These are phyloP conservation scores for Malassezia arunalokei DNA, from an alignment of 1,284 basidiomycete species.

Conservation along the genomic window DNA sequence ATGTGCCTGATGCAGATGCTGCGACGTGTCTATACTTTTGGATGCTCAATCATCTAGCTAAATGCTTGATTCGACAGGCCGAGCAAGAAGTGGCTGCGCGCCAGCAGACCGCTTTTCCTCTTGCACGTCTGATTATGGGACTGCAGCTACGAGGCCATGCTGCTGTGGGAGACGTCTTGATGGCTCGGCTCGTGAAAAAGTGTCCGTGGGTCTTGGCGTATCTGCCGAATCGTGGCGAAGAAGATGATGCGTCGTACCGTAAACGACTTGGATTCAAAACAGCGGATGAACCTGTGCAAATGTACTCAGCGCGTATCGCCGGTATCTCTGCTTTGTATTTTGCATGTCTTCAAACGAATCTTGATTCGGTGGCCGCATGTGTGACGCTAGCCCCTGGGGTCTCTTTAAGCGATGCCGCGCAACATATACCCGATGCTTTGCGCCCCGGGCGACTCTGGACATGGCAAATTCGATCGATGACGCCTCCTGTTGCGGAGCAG, in stretches of 20 bases:
- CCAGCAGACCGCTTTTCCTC: conserved; percentile 67
- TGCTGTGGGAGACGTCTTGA: conserved; percentile 63
- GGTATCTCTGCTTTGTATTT: conserved; percentile 83
- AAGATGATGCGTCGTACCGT: conserved; percentile 52
- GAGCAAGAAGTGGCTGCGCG: conserved; percentile 87
- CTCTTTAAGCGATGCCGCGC: background rate
- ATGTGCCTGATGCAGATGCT: conserved; percentile 40
- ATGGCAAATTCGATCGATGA: conserved; percentile 33
- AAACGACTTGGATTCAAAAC: conserved; percentile 61
- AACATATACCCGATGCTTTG: conserved; percentile 19
- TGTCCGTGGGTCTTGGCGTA: conserved; percentile 54
- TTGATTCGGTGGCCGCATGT: conserved; percentile 2
- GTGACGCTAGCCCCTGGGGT: conserved; percentile 14
- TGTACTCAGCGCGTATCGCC: conserved; percentile 63
- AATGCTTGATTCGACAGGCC: conserved; percentile 78
- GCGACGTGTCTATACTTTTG: conserved; percentile 54
- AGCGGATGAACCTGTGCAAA: conserved; percentile 50
- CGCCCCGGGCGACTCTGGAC: conserved; percentile 33
- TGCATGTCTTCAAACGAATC: conserved; percentile 54
- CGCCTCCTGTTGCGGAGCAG: conserved; percentile 28
- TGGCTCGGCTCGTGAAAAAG: conserved; percentile 69
- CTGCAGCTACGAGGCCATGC: conserved; percentile 55
- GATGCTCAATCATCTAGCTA: conserved; percentile 71
- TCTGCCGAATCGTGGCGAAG: conserved; percentile 39
- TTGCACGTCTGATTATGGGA: conserved; percentile 63